Evolutionary conservation across 2,329 filamentous ascomycete species (phyloP).

Genomic region (Cercospora sp.): DNA sequence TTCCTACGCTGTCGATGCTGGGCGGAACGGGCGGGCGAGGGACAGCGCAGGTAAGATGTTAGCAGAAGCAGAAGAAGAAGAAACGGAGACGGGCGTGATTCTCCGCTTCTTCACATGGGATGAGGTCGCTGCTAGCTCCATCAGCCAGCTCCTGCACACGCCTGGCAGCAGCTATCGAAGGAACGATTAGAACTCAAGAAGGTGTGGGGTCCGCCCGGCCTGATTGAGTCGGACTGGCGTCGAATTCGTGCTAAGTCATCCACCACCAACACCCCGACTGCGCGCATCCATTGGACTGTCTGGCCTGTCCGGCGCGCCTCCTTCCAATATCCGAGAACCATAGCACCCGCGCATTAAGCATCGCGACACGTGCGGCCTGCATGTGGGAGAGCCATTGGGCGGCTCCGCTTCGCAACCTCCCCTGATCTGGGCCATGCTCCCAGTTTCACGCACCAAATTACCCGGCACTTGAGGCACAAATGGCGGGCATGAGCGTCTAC

Average conservation of each 20-base stretch:
- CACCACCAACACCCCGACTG: background rate
- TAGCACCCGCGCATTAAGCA: constrained; percentile 1
- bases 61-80: constrained; percentile 5
- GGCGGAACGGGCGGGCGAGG: background rate
- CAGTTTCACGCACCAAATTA: background rate
- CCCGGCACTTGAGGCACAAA: constrained; percentile 13
- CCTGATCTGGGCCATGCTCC: constrained; percentile 5
- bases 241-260: background rate
- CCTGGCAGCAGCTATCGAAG: constrained; percentile 2
- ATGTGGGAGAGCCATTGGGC: constrained; percentile 1
- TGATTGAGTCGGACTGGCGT: background rate
- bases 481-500: constrained; percentile 76
- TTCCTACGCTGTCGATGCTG: background rate
- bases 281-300: background rate
- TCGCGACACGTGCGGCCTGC: background rate
- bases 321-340: constrained; percentile 6
- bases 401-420: background rate
- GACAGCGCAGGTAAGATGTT: background rate
- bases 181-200: background rate
- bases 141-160: constrained; percentile 7
- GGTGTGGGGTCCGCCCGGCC: background rate
- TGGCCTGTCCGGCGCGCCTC: background rate
- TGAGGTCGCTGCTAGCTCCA: constrained; percentile 11
- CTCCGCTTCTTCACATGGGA: constrained; percentile 5
- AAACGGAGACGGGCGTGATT: constrained; percentile 2